A percentile compares a stretch with the other conserved stretches of the same genome.
Evolutionary conservation across 208 protist genomes (phyloP).

Genomic region (Acanthamoeba culbertsoni): DNA sequence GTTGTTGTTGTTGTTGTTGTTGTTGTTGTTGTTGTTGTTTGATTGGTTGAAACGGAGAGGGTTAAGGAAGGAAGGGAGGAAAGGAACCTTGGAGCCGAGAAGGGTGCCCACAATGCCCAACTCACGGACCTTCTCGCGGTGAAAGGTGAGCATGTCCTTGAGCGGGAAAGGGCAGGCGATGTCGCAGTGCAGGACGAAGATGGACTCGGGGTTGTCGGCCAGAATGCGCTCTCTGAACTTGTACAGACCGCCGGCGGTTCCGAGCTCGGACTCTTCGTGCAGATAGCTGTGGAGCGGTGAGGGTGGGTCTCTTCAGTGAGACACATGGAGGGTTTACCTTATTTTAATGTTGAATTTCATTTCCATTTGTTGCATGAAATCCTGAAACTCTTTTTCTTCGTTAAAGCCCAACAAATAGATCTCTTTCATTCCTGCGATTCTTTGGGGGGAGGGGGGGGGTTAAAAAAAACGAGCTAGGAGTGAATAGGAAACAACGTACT

Average conservation of each 20-base stretch:
- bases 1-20: not conserved
- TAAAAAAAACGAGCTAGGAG: too few relatives aligned
- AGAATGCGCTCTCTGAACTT: conserved; percentile 70
- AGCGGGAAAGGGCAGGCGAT: conserved; percentile 74
- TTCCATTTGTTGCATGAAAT: conserved; percentile 68
- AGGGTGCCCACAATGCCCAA: conserved; percentile 61
- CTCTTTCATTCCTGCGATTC: conserved; percentile 62
- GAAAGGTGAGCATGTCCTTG: conserved; percentile 68
- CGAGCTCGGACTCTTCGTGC: conserved; percentile 66
- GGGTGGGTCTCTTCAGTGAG: not conserved
- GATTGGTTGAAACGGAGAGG: too few relatives aligned
- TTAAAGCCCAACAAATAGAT: conserved; percentile 77
- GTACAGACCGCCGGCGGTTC: conserved; percentile 74
- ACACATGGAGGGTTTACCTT: not conserved
- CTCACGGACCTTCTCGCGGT: conserved; percentile 45
- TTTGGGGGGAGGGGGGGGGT: not conserved
- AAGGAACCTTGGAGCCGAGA: conserved; percentile 60
- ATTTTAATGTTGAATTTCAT: conserved; percentile 67
- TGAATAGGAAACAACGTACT: not conserved
- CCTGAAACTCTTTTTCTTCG: conserved; percentile 62
- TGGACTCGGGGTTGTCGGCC: conserved; percentile 57
- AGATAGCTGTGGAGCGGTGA: conserved; percentile 63
- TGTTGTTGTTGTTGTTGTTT: too few relatives aligned
- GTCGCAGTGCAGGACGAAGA: conserved; percentile 78
- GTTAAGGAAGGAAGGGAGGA: too few relatives aligned